Conservation (phyloP, 129 eudicot genomes). For the Flaveria trinervia region DNA sequence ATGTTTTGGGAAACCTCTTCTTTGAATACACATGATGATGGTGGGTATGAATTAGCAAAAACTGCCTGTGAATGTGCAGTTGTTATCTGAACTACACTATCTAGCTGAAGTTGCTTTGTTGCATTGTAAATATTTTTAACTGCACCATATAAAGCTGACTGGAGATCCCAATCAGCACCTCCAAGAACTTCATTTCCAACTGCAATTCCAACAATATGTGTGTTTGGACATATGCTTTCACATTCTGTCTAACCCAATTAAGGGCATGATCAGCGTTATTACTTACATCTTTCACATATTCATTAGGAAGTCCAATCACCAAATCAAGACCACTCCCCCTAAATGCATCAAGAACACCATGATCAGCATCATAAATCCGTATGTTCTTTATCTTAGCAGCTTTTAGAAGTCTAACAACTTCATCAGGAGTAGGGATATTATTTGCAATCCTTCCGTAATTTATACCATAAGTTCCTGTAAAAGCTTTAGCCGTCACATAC, state of each 20-base stretch:
- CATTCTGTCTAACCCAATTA: conserved; percentile 82
- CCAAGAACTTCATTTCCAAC: conserved; percentile 87
- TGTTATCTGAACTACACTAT: conserved; percentile 57
- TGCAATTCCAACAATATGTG: conserved; percentile 80
- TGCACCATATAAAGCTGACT: conserved; percentile 55
- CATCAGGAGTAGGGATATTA: conserved; percentile 87
- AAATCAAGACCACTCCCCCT: conserved; percentile 84
- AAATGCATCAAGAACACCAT: conserved; percentile 77
- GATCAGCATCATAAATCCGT: conserved; percentile 75
- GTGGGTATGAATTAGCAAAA: conserved; percentile 76
- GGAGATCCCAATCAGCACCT: conserved; percentile 54
- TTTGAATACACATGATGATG: conserved; percentile 69
- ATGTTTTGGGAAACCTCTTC: conserved; percentile 57
- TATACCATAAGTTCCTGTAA: conserved; percentile 93
- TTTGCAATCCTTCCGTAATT: conserved; percentile 91
- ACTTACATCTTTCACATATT: conserved; percentile 63
- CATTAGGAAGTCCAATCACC: conserved; percentile 87
- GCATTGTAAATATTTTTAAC: conserved; percentile 78
- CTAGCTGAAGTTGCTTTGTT: conserved; percentile 58
- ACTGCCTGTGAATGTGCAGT: conserved; percentile 86
- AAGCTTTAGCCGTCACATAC: conserved; percentile 42
- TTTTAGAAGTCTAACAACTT: conserved; percentile 72
- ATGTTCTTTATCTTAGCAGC: conserved; percentile 83
- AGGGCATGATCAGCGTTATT: conserved; percentile 68
- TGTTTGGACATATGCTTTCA: conserved; percentile 56